These are phyloP conservation scores for Cladophialophora exuberans DNA, from an alignment of 2,329 filamentous ascomycete genomes.

Conservation along the genomic window DNA sequence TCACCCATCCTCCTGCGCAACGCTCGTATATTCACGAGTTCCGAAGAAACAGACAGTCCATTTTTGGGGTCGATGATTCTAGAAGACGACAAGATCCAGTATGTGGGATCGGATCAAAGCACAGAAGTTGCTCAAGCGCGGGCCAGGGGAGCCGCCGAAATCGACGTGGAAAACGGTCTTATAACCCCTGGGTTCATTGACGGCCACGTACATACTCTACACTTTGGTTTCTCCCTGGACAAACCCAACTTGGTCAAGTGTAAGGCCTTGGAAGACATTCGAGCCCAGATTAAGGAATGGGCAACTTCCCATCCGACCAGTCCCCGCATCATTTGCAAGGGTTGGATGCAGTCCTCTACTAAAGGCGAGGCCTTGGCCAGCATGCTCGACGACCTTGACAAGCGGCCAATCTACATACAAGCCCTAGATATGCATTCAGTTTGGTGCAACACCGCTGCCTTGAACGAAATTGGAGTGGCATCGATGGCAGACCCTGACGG, in stretches of 20 bases:
- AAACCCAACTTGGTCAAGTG: slow-evolving; percentile 49
- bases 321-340: slow-evolving; percentile 50
- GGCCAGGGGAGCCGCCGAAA: too few species aligned
- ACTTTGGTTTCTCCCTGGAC: slow-evolving; percentile 50
- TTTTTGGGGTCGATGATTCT: slow-evolving; percentile 40
- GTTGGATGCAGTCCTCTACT: slow-evolving; percentile 55
- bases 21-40: slow-evolving; percentile 39
- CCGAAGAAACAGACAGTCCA: background rate
- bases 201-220: slow-evolving; percentile 53
- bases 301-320: slow-evolving; percentile 44
- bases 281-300: slow-evolving; percentile 43
- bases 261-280: slow-evolving; percentile 48
- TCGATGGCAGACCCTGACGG: slow-evolving; percentile 48
- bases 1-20: slow-evolving; percentile 28
- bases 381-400: slow-evolving; percentile 53
- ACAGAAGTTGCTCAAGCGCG: too few species aligned
- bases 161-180: slow-evolving; percentile 43
- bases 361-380: slow-evolving; percentile 47
- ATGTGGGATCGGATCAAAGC: slow-evolving; percentile 45
- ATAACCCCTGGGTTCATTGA: slow-evolving; percentile 55
- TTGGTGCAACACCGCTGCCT: slow-evolving; percentile 54
- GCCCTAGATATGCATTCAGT: slow-evolving; percentile 55
- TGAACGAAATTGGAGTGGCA: slow-evolving; percentile 49
- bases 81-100: slow-evolving; percentile 44
- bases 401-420: slow-evolving; percentile 51